Percentiles rank a stretch among this genome's conserved stretches.
Evolutionary conservation across 345 rosid species (phyloP).

Genomic region (Heritiera fomes): DNA sequence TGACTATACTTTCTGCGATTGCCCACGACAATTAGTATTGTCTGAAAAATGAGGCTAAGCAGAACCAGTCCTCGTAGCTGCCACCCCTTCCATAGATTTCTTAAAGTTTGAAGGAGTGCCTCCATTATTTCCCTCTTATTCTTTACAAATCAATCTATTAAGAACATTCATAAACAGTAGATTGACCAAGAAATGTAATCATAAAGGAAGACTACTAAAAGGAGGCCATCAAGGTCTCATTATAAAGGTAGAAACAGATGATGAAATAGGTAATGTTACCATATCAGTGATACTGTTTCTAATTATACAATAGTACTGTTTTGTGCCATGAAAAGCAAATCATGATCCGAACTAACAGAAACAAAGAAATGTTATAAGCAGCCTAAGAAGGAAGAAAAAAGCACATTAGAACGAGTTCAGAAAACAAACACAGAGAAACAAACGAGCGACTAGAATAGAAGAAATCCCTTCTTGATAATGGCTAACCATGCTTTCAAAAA

Average conservation of each 20-base stretch:
- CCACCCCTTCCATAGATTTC: constrained; percentile 27
- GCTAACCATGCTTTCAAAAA: neutral
- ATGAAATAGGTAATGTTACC: neutral
- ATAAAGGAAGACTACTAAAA: neutral
- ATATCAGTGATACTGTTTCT: neutral
- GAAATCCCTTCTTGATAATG: neutral
- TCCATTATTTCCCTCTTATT: neutral
- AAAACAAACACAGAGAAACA: neutral
- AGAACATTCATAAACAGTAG: neutral
- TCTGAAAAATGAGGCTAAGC: constrained; percentile 27
- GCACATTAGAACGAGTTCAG: neutral
- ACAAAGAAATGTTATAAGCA: neutral
- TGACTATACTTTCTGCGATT: constrained; percentile 13
- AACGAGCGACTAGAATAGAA: neutral
- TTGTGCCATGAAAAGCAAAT: neutral
- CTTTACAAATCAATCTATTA: neutral
- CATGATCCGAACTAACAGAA: neutral
- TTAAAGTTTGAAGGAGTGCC: neutral
- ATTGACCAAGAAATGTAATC: neutral
- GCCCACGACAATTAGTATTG: constrained; percentile 21
- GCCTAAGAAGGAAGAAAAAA: neutral
- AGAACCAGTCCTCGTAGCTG: constrained; percentile 18
- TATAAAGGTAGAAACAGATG: neutral
- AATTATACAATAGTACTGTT: neutral
- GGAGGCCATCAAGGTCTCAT: neutral